A percentile compares a stretch with the other conserved stretches of the same genome.
Evolutionary conservation across 257 asterid genomes (phyloP).

Genomic region (Plantago ovata): DNA sequence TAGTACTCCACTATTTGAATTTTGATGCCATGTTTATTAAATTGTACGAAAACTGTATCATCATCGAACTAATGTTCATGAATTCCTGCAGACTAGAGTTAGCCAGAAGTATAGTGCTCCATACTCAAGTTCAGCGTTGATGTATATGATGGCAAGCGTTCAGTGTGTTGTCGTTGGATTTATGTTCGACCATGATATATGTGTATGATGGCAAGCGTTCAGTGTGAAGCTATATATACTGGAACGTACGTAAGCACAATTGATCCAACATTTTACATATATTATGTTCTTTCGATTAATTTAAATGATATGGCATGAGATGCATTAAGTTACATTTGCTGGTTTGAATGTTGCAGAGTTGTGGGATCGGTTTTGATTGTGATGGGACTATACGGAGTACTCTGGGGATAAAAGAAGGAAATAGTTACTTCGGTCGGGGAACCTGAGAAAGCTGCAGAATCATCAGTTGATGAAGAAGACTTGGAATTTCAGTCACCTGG

Average conservation of each 20-base stretch:
- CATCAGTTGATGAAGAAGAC: slow-evolving; percentile 20
- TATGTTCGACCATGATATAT: slow-evolving; percentile 42
- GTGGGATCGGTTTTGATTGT: slow-evolving; percentile 65
- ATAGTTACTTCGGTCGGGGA: slow-evolving; percentile 8
- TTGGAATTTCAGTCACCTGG: slow-evolving; percentile 22
- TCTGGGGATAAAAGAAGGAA: slow-evolving; percentile 81
- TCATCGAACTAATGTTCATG: too few species aligned
- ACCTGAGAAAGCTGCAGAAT: slow-evolving; percentile 14
- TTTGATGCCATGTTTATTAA: too few species aligned
- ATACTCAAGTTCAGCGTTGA: slow-evolving; percentile 75
- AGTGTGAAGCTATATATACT: slow-evolving; percentile 42
- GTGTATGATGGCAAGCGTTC: slow-evolving; percentile 88
- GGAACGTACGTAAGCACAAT: slow-evolving; percentile 68
- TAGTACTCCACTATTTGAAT: slow-evolving; percentile 4
- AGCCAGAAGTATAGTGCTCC: slow-evolving; percentile 62
- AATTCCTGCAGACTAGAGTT: slow-evolving; percentile 53
- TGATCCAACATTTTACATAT: not conserved
- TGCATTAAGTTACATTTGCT: too few species aligned
- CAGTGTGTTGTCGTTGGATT: slow-evolving; percentile 61
- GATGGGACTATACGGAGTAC: slow-evolving; percentile 65
- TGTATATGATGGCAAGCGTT: slow-evolving; percentile 69
- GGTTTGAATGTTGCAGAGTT: slow-evolving; percentile 32
- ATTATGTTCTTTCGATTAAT: too few species aligned
- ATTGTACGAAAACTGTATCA: too few species aligned
- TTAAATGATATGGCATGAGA: too few species aligned